These are phyloP conservation scores for Colletotrichum karsti DNA, from an alignment of 2,329 filamentous ascomycete species.

Conservation along the genomic window DNA sequence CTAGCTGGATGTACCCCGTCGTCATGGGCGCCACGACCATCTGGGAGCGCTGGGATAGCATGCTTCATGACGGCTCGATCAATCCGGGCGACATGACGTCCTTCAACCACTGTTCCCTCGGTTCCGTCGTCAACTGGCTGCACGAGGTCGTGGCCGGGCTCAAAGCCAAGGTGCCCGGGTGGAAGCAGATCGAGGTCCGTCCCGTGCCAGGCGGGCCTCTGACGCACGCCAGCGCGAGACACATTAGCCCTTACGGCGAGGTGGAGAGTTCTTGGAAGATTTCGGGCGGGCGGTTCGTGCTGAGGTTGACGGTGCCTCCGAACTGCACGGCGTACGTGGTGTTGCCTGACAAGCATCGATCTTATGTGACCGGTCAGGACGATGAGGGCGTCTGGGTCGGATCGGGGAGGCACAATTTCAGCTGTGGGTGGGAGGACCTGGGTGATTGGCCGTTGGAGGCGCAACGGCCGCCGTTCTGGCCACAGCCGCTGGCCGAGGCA, in stretches of 20 bases:
- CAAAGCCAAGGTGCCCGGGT: conserved; percentile 46
- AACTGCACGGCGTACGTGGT: no score
- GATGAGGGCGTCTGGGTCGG: no score
- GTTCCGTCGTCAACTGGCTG: conserved; percentile 56
- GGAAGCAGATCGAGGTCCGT: conserved; percentile 44
- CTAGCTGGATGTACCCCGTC: conserved; percentile 58
- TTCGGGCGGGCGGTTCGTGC: no score
- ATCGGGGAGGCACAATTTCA: no score
- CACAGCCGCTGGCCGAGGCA: no score
- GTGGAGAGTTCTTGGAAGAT: conserved; percentile 39
- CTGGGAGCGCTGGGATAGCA: conserved; percentile 60
- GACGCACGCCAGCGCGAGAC: conserved; percentile 40
- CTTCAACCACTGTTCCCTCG: conserved; percentile 59
- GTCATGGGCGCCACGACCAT: conserved; percentile 56
- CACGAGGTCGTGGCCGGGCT: conserved; percentile 52
- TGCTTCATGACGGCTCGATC: conserved; percentile 51
- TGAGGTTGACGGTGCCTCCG: no score
- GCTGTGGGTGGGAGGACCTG: no score
- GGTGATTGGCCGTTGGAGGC: no score
- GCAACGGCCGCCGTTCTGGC: no score
- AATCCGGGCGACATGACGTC: conserved; percentile 58
- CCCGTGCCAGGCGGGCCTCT: conserved; percentile 45
- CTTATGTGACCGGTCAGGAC: no score
- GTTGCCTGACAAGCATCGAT: no score
- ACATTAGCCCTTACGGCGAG: conserved; percentile 41